A percentile compares a stretch with the other conserved stretches of the same genome.
phyloP scores from a whole-genome alignment of 2,329 filamentous ascomycete genomes.

The Grosmannia huntii region DNA sequence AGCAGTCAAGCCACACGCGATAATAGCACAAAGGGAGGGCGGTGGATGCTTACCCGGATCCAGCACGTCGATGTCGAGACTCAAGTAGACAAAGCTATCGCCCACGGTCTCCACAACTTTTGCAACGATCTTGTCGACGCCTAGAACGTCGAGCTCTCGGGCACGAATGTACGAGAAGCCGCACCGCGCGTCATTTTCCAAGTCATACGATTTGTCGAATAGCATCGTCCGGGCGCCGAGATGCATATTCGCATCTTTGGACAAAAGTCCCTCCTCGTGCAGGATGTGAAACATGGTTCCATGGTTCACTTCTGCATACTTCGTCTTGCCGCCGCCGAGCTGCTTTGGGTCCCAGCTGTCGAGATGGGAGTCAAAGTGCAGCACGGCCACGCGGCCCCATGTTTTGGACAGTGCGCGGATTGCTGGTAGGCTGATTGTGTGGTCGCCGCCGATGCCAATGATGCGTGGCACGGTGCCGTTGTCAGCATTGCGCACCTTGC shows the following conservation, averaged over 20 bases:
- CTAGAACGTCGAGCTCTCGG: constrained; percentile 59
- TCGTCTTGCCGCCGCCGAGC: constrained; percentile 39
- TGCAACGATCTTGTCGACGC: constrained; percentile 48
- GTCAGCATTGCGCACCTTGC: not conserved
- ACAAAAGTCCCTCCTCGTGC: constrained; percentile 34
- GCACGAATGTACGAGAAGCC: constrained; percentile 46
- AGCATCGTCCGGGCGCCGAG: constrained; percentile 45
- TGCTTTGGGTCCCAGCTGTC: constrained; percentile 56
- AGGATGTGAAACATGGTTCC: constrained; percentile 50
- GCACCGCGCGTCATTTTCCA: constrained; percentile 42
- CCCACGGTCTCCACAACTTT: constrained; percentile 44
- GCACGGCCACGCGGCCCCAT: constrained; percentile 22
- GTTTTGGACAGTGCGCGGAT: constrained; percentile 1
- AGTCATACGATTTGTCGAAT: constrained; percentile 21
- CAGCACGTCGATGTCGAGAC: constrained; percentile 68
- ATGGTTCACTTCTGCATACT: constrained; percentile 46
- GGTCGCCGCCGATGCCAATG: constrained; percentile 5
- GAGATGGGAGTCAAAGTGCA: constrained; percentile 47
- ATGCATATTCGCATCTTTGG: constrained; percentile 26
- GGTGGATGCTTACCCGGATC: constrained; percentile 39
- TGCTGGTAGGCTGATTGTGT: constrained; percentile 5
- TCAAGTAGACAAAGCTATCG: constrained; percentile 50
- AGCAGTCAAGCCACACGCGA: too few species aligned
- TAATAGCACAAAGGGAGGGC: too few species aligned
- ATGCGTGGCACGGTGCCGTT: constrained; percentile 2